Evolutionary conservation across 352 stramenopile genomes (phyloP).

Genomic region (Phytophthora multivora): DNA sequence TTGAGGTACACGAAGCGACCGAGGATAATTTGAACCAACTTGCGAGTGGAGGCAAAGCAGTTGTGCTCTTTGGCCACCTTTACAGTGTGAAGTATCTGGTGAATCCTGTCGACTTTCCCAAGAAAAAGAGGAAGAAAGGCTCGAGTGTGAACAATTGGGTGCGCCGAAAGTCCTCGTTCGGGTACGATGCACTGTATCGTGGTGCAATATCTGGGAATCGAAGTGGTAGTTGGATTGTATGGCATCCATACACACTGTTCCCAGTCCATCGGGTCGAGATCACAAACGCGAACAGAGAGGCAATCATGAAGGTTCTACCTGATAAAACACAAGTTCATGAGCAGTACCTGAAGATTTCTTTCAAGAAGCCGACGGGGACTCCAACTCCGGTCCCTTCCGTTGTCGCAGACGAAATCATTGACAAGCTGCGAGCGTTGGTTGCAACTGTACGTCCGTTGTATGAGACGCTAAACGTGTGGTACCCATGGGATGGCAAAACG

Average conservation of each 20-base stretch:
- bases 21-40: slow-evolving; percentile 36
- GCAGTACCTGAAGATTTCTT: slow-evolving; percentile 13
- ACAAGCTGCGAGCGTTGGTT: slow-evolving; percentile 28
- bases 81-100: slow-evolving; percentile 35
- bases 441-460: slow-evolving; percentile 33
- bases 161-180: slow-evolving; percentile 35
- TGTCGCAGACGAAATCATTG: slow-evolving; percentile 18
- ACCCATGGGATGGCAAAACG: slow-evolving; percentile 55
- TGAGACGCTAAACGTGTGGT: slow-evolving; percentile 35
- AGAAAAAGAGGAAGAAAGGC: slow-evolving; percentile 29
- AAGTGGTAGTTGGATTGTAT: slow-evolving; percentile 42
- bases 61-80: slow-evolving; percentile 45
- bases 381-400: background rate
- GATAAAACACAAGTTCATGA: slow-evolving; percentile 16
- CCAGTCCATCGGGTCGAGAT: slow-evolving; percentile 44
- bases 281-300: slow-evolving; percentile 13
- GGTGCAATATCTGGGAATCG: slow-evolving; percentile 6
- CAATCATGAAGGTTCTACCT: slow-evolving; percentile 20
- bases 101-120: slow-evolving; percentile 34
- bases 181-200: slow-evolving; percentile 57
- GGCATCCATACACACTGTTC: slow-evolving; percentile 53
- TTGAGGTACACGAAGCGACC: slow-evolving; percentile 48
- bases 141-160: slow-evolving; percentile 41
- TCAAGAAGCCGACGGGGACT: slow-evolving; percentile 16
- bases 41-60: background rate